These are phyloP conservation scores for Citrus australasica DNA, from an alignment of 345 rosid species.

Conservation along the genomic window DNA sequence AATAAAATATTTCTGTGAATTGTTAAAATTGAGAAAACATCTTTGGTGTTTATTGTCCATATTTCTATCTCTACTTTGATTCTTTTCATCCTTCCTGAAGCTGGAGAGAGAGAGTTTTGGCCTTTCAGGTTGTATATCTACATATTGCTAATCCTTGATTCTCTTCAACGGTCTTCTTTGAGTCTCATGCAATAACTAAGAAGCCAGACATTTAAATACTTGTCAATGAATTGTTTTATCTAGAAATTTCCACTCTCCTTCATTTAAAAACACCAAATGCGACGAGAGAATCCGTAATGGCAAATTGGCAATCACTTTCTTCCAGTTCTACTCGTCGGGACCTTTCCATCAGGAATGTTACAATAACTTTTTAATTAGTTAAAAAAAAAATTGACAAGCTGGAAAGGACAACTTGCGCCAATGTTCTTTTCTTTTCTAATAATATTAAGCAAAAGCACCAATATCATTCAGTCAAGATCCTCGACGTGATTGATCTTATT, in stretches of 20 bases:
- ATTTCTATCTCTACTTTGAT: too few relatives aligned
- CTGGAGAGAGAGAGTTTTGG: too few relatives aligned
- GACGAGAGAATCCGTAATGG: constrained; percentile 12
- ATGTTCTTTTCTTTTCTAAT: not conserved
- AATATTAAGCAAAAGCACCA: not conserved
- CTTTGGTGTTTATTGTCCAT: too few relatives aligned
- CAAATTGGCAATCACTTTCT: not conserved
- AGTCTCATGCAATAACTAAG: too few relatives aligned
- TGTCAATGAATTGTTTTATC: too few relatives aligned
- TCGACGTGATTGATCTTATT: not conserved
- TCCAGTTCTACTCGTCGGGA: not conserved
- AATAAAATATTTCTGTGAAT: not conserved
- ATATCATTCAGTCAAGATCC: not conserved
- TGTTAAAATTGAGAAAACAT: not conserved
- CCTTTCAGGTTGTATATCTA: too few relatives aligned
- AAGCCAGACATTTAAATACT: too few relatives aligned
- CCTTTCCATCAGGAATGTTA: not conserved
- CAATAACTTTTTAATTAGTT: not conserved
- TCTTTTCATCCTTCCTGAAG: too few relatives aligned
- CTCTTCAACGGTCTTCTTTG: too few relatives aligned
- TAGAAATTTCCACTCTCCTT: not conserved
- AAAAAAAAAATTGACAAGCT: not conserved
- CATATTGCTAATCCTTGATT: too few relatives aligned
- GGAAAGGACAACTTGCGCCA: constrained; percentile 3
- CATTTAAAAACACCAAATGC: constrained; percentile 4